phyloP scores from a whole-genome alignment of 768 basidiomycete species.

The Lyophyllum decastes region DNA sequence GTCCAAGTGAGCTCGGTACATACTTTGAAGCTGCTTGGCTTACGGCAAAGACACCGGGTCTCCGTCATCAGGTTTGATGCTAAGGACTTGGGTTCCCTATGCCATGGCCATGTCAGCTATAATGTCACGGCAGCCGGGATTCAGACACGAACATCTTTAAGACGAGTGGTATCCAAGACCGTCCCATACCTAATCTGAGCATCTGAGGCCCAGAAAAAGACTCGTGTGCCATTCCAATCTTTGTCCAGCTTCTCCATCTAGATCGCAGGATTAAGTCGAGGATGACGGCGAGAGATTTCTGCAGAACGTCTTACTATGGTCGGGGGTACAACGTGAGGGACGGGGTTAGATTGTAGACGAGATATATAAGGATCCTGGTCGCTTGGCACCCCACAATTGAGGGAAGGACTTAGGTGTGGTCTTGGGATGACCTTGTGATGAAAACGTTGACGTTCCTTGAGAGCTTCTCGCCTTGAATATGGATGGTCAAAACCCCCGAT shows the following conservation, averaged over 20 bases:
- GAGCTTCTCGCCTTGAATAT: conserved; percentile 1
- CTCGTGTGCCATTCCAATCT: conserved; percentile 21
- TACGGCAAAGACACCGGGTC: conserved; percentile 25
- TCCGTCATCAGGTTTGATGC: conserved; percentile 21
- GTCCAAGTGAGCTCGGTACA: neutral
- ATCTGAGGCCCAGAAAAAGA: conserved; percentile 26
- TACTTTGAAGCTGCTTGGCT: neutral
- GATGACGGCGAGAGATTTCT: neutral
- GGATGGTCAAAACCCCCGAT: conserved; percentile 1
- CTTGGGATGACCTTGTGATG: conserved; percentile 3
- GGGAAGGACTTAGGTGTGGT: neutral
- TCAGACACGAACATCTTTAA: conserved; percentile 18
- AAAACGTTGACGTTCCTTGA: neutral
- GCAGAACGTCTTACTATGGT: neutral
- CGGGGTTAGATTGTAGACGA: neutral
- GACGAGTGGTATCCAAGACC: conserved; percentile 16
- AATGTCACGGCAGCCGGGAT: neutral
- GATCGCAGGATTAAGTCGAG: neutral
- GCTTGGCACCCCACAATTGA: conserved; percentile 2
- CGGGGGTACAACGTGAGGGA: neutral
- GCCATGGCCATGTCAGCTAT: neutral
- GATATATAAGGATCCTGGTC: neutral
- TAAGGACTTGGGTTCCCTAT: conserved; percentile 23
- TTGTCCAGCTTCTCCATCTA: conserved; percentile 9
- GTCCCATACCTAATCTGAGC: conserved; percentile 24